These are phyloP conservation scores for Russula ochroleuca DNA, from an alignment of 768 basidiomycete species.

Conservation along the genomic window DNA sequence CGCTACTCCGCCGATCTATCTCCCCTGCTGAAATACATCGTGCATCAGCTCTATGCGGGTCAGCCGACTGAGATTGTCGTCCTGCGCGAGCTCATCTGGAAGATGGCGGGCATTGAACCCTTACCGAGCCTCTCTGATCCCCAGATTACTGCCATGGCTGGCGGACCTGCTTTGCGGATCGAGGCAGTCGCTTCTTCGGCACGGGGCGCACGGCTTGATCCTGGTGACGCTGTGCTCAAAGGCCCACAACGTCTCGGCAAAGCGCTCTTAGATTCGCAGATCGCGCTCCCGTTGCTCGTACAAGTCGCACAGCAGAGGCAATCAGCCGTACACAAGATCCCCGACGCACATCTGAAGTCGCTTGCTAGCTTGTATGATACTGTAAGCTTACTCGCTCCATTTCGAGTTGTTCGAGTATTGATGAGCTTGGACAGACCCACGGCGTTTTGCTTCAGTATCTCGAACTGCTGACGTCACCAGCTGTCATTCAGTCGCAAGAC, in stretches of 20 bases:
- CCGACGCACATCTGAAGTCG: conserved; percentile 78
- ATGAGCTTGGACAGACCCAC: conserved; percentile 58
- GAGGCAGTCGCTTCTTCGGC: conserved; percentile 81
- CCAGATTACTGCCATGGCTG: conserved; percentile 87
- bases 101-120: conserved; percentile 93
- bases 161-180: conserved; percentile 79
- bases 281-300: conserved; percentile 86
- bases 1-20: conserved; percentile 81
- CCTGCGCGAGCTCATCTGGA: conserved; percentile 87
- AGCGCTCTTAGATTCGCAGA: conserved; percentile 57
- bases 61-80: conserved; percentile 87
- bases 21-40: conserved; percentile 83
- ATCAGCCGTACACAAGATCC: conserved; percentile 70
- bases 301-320: conserved; percentile 91
- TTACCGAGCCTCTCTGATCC: conserved; percentile 83
- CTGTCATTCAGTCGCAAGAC: conserved; percentile 61
- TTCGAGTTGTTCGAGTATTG: conserved; percentile 9
- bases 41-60: conserved; percentile 80
- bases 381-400: conserved; percentile 47
- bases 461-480: conserved; percentile 75
- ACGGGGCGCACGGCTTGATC: conserved; percentile 70
- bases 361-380: conserved; percentile 84
- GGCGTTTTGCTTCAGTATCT: conserved; percentile 90
- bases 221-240: conserved; percentile 57
- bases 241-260: conserved; percentile 66